Base-by-base conservation (phyloP, 2,329 filamentous ascomycete genomes). In the Orbilia blumenaviensis region DNA sequence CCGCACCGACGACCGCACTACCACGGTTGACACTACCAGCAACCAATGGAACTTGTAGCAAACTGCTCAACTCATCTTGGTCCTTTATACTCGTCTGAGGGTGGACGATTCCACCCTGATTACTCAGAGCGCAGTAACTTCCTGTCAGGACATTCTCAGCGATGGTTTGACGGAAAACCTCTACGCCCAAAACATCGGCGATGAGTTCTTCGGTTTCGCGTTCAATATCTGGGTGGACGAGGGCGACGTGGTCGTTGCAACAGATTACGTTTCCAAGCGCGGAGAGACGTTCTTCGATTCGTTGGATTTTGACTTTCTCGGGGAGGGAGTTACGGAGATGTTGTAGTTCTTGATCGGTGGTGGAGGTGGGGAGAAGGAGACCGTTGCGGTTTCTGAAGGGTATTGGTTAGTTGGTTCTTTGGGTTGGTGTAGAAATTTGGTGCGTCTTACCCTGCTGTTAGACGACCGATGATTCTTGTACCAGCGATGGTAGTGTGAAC, bases 121-220 rank as follows among this genome's bases (percentile, higher is more conserved):
- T 99, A 81, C 91, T 94, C 77, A 99, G 87, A 66, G 92, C 89
- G 94, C 98, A 98, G 87, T 99, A 99, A 60, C 90, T 93, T 77
- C 95, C 95, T 38, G 96, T 95, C 27, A 99, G 89, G 71, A 99
- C 95, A 82, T 98, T 97, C 84, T 97, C 94, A 81, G 94, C 93
- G 77, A 99, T 91, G 52, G 95, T 98, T 86, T 99, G 95, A 78
- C 92, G 87, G 85, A 95, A 96, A 9, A 95, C 92, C 83, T 96
- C 92, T 71, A 96, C 92, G 78, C 92, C 92, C 18, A 96, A 86
- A 74, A 96, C 92, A 83, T 99, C 95, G 81, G 95, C 93, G 82
- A 99, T 94, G 80, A 99, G 97, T 86, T 99, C 95, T 85, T 99
- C 95, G 14, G 94, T 97, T 86, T 99, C 95, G 78, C 94, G 91